Evolutionary conservation across 768 basidiomycete genomes (phyloP).

Genomic region (Saitozyma sp.): DNA sequence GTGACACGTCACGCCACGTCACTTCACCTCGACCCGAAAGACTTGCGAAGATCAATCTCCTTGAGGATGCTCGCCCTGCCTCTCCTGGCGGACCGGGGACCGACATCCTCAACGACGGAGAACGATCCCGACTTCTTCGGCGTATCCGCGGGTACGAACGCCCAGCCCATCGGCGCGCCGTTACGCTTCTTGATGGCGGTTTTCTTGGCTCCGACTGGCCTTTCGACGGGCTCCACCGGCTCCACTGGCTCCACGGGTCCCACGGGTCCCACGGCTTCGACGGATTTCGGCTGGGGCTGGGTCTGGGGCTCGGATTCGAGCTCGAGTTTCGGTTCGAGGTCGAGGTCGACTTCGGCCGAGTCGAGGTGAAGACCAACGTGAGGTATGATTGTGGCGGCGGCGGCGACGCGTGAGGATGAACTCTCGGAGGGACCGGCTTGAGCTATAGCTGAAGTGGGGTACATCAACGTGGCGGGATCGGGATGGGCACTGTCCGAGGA

Average conservation of each 20-base stretch:
- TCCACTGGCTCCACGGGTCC: neutral
- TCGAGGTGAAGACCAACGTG: no score
- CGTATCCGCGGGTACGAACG: neutral
- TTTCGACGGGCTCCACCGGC: neutral
- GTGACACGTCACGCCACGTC: no score
- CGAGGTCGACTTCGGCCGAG: no score
- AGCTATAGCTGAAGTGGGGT: no score
- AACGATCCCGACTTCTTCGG: neutral
- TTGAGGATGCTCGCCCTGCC: neutral
- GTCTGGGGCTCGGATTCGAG: neutral
- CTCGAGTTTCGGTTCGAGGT: no score
- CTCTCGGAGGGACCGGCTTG: no score
- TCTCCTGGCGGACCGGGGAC: slow-evolving; percentile 1
- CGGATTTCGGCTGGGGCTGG: neutral
- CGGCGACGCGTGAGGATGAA: no score
- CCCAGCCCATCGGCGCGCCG: slow-evolving; percentile 24
- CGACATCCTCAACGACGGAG: slow-evolving; percentile 1
- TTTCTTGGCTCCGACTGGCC: slow-evolving; percentile 4
- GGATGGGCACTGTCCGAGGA: no score
- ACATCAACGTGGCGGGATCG: no score
- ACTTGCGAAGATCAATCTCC: neutral
- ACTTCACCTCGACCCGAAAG: no score
- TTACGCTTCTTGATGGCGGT: slow-evolving; percentile 14
- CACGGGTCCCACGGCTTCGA: neutral
- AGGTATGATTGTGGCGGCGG: no score